These are phyloP conservation scores for Globisporangium nunn DNA, from an alignment of 352 stramenopile genomes.

Conservation along the genomic window DNA sequence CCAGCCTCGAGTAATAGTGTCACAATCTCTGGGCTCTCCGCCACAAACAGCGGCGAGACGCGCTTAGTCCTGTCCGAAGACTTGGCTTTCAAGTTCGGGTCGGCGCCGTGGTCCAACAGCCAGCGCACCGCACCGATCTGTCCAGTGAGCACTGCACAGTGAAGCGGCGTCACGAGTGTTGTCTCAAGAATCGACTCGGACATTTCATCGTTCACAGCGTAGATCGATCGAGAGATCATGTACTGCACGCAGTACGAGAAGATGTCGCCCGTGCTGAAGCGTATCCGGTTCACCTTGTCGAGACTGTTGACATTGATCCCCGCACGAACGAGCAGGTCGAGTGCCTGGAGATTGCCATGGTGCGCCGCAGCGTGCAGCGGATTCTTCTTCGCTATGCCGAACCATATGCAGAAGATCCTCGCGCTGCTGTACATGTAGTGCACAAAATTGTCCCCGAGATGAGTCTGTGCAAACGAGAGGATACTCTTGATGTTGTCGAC, in stretches of 20 bases:
- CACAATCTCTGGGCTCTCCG: constrained; percentile 63
- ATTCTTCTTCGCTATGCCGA: constrained; percentile 74
- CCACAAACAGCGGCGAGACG: constrained; percentile 59
- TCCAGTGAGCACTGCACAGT: constrained; percentile 57
- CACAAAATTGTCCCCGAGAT: constrained; percentile 49
- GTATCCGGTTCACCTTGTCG: constrained; percentile 68
- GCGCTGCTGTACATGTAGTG: constrained; percentile 56
- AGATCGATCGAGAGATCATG: constrained; percentile 43
- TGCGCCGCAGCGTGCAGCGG: constrained; percentile 69
- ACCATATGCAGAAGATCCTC: constrained; percentile 25
- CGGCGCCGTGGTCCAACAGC: constrained; percentile 43
- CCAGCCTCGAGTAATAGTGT: constrained; percentile 45
- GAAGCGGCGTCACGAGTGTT: constrained; percentile 60
- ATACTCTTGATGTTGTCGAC: constrained; percentile 43
- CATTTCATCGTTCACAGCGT: constrained; percentile 32
- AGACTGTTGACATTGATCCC: constrained; percentile 57
- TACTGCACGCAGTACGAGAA: constrained; percentile 72
- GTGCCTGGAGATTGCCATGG: constrained; percentile 53
- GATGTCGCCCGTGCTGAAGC: constrained; percentile 70
- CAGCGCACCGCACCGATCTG: constrained; percentile 49
- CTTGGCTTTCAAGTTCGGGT: constrained; percentile 55
- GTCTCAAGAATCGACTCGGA: constrained; percentile 58
- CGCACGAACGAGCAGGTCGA: constrained; percentile 41
- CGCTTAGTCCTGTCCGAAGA: constrained; percentile 62
- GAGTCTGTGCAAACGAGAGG: constrained; percentile 37